Conservation (phyloP, 2,329 filamentous ascomycete genomes). For the Colletotrichum endophyticum region DNA sequence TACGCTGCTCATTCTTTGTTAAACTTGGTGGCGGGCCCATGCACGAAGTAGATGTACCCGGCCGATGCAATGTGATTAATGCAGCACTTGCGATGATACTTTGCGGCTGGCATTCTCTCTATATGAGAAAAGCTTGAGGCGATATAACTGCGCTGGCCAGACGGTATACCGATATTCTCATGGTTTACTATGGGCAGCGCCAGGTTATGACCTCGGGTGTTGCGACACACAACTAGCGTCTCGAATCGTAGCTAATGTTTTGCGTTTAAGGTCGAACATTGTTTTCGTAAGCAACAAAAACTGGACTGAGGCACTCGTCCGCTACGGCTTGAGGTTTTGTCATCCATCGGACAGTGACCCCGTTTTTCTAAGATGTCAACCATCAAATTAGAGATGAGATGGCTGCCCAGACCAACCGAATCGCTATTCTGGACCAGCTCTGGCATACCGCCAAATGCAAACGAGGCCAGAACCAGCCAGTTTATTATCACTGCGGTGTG, state of each 20-base stretch:
- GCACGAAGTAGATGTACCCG: accelerated
- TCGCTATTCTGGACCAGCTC: background rate
- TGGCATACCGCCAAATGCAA: background rate
- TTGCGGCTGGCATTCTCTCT: background rate
- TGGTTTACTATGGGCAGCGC: background rate
- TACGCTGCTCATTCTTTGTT: background rate
- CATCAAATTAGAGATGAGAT: background rate
- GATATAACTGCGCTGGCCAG: background rate
- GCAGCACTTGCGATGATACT: background rate
- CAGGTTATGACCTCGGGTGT: background rate
- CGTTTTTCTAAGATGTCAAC: background rate
- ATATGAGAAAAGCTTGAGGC: background rate
- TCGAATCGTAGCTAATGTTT: background rate
- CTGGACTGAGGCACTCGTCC: background rate
- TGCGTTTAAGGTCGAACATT: background rate
- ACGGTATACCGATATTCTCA: background rate
- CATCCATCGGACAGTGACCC: background rate
- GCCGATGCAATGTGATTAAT: background rate
- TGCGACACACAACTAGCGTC: background rate
- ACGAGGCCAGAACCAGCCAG: background rate
- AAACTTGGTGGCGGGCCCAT: background rate
- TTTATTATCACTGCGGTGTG: background rate
- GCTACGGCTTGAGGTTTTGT: background rate
- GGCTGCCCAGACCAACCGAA: background rate
- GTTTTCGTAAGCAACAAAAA: background rate